A percentile compares a stretch with the other conserved stretches of the same genome.
phyloP scores from a whole-genome alignment of 352 stramenopile genomes.

The Phytophthora pinifolia region DNA sequence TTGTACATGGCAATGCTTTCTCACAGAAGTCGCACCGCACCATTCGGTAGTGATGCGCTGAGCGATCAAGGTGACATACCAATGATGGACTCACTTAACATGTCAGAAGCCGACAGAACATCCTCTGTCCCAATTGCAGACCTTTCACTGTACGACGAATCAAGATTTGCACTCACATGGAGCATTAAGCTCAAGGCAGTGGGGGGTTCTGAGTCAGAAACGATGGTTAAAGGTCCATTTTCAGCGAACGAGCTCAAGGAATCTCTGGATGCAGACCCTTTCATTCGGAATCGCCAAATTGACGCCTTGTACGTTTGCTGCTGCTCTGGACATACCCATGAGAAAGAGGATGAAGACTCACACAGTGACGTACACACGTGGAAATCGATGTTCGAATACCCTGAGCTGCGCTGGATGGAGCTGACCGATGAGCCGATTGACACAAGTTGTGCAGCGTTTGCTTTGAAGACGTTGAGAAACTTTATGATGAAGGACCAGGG shows the following conservation, averaged over 20 bases:
- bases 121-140: constrained; percentile 71
- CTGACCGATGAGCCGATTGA: constrained; percentile 66
- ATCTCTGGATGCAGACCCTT: constrained; percentile 46
- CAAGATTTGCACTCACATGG: constrained; percentile 68
- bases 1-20: constrained; percentile 64
- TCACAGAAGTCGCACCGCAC: constrained; percentile 35
- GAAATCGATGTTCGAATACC: constrained; percentile 60
- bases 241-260: constrained; percentile 61
- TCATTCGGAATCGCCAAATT: constrained; percentile 34
- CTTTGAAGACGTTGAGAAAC: constrained; percentile 62
- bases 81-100: constrained; percentile 60
- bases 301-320: constrained; percentile 60
- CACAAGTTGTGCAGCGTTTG: constrained; percentile 42
- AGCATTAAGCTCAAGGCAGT: constrained; percentile 42
- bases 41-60: constrained; percentile 11
- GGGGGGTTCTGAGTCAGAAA: constrained; percentile 19
- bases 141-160: constrained; percentile 59
- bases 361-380: constrained; percentile 47
- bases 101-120: constrained; percentile 39
- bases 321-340: constrained; percentile 43
- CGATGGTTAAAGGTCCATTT: constrained; percentile 42
- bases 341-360: constrained; percentile 21
- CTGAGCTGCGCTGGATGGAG: constrained; percentile 83
- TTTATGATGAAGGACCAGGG: constrained; percentile 59
- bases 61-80: constrained; percentile 56